Percentiles rank a stretch among this genome's conserved stretches.
These are phyloP conservation scores for Penicillium pulvis DNA, from an alignment of 495 filamentous ascomycete species.

Conservation along the genomic window DNA sequence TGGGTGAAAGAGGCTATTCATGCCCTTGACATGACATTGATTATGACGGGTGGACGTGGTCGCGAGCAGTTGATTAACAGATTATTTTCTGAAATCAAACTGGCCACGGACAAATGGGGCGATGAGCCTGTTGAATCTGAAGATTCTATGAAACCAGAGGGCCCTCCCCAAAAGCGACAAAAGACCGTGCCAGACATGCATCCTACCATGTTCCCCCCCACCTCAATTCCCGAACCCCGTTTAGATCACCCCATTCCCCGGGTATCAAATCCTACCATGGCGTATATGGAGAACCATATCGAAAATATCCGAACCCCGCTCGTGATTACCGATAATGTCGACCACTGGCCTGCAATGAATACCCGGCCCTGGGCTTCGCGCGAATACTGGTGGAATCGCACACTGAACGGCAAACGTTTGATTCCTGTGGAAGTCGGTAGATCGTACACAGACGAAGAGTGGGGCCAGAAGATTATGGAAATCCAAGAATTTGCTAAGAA, in stretches of 20 bases:
- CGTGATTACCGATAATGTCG: constrained; percentile 64
- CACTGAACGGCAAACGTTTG: constrained; percentile 74
- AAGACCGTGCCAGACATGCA: constrained; percentile 25
- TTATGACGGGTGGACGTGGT: constrained; percentile 74
- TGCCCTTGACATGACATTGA: constrained; percentile 75
- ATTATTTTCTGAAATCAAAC: constrained; percentile 34
- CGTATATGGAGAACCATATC: constrained; percentile 67
- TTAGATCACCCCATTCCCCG: constrained; percentile 41
- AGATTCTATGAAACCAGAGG: neutral
- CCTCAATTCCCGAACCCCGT: constrained; percentile 31
- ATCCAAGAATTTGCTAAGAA: constrained; percentile 72
- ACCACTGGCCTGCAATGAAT: constrained; percentile 79
- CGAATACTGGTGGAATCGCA: constrained; percentile 73
- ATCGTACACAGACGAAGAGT: constrained; percentile 82
- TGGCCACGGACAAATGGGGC: constrained; percentile 14
- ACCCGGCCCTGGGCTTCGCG: constrained; percentile 69
- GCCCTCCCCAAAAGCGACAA: constrained; percentile 30
- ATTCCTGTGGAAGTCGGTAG: constrained; percentile 90
- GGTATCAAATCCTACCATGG: constrained; percentile 51
- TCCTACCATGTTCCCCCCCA: constrained; percentile 43
- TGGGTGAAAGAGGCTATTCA: constrained; percentile 55
- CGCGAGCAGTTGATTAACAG: constrained; percentile 63
- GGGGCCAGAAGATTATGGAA: constrained; percentile 81
- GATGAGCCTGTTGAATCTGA: neutral
- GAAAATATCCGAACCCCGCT: constrained; percentile 57